Evolutionary conservation across 257 asterid genomes (phyloP).

Genomic region (Primulina huaijiensis): DNA sequence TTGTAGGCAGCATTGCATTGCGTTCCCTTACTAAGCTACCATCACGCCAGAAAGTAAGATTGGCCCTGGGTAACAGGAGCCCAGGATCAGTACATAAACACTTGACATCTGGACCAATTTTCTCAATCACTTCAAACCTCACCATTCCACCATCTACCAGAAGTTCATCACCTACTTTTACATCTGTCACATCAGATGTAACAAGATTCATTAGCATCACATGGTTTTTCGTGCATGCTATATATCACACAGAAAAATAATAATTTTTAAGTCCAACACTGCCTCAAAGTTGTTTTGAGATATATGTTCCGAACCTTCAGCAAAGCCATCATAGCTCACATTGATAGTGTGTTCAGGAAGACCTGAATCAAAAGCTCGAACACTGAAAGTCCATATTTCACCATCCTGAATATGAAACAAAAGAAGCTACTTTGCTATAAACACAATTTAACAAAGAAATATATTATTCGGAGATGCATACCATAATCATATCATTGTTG

Average conservation of each 20-base stretch:
- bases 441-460: neutral
- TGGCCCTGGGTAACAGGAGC: slow-evolving; percentile 91
- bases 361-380: slow-evolving; percentile 70
- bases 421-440: slow-evolving; percentile 24
- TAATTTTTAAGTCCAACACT: neutral
- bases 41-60: slow-evolving; percentile 93
- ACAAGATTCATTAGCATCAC: slow-evolving; percentile 17
- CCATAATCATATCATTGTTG: slow-evolving; percentile 2
- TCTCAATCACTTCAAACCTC: slow-evolving; percentile 94
- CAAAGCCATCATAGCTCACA: slow-evolving; percentile 90
- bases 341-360: slow-evolving; percentile 77
- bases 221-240: slow-evolving; percentile 2
- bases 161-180: slow-evolving; percentile 85
- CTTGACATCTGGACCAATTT: slow-evolving; percentile 96
- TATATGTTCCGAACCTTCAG: slow-evolving; percentile 65
- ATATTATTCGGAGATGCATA: neutral
- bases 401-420: slow-evolving; percentile 71
- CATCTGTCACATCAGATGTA: slow-evolving; percentile 51
- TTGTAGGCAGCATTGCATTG: slow-evolving; percentile 97
- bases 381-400: slow-evolving; percentile 95
- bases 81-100: slow-evolving; percentile 97
- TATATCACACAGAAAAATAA: slow-evolving; percentile 19
- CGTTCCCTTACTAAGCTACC: slow-evolving; percentile 96
- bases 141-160: slow-evolving; percentile 99
- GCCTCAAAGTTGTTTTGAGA: neutral